Conservation (phyloP, 495 filamentous ascomycete species). For the Trichoderma asperelloides region DNA sequence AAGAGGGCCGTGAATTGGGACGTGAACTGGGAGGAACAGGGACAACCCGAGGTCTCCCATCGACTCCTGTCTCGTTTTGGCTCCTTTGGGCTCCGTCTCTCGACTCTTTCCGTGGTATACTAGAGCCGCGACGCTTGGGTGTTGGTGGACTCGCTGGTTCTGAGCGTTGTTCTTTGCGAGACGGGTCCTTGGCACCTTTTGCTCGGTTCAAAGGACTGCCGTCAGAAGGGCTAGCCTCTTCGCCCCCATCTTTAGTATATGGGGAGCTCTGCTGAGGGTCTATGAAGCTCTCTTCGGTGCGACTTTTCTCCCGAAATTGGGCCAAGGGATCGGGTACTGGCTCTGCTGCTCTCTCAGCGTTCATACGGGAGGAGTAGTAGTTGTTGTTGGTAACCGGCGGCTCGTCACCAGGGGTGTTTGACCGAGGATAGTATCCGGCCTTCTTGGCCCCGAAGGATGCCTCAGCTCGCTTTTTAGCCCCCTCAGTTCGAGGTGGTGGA, state of each 20-base stretch:
- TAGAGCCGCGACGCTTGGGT: conserved; percentile 23
- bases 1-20: background rate
- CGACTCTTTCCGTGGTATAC: conserved; percentile 14
- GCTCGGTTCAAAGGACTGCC: conserved; percentile 28
- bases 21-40: conserved; percentile 1
- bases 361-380: conserved; percentile 27
- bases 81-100: background rate
- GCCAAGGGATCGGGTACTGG: conserved; percentile 31
- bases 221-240: conserved; percentile 52
- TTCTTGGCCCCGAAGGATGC: conserved; percentile 36
- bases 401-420: conserved; percentile 34
- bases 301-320: conserved; percentile 30
- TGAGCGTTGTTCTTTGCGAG: conserved; percentile 11
- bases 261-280: conserved; percentile 54
- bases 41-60: background rate
- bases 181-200: conserved; percentile 27
- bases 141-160: conserved; percentile 13
- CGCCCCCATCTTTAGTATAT: conserved; percentile 60
- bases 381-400: conserved; percentile 32
- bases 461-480: conserved; percentile 33
- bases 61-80: background rate
- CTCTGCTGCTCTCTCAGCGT: conserved; percentile 8
- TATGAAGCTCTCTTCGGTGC: conserved; percentile 16
- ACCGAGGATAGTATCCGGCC: conserved; percentile 28
- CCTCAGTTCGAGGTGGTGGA: conserved; percentile 22